Evolutionary conservation across 352 stramenopile genomes (phyloP).

Genomic region (Pythium dissimile): DNA sequence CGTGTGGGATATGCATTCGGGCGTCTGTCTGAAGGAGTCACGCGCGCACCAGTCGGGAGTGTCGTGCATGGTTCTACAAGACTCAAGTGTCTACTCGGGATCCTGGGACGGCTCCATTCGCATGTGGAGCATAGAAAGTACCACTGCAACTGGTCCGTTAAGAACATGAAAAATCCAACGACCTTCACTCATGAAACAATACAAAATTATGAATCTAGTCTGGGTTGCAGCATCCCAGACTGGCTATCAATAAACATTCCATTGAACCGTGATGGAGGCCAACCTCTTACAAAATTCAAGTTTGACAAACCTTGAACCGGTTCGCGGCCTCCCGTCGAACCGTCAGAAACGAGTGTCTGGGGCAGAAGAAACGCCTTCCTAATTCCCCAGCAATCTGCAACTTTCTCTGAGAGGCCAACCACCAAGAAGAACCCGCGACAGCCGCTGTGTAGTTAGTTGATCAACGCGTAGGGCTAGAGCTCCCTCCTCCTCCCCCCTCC

Average conservation of each 20-base stretch:
- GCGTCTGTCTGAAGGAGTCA: constrained; percentile 53
- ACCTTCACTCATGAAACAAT: not conserved
- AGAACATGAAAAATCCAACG: not conserved
- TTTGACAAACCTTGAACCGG: too few relatives aligned
- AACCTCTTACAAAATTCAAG: too few relatives aligned
- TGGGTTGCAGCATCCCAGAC: not conserved
- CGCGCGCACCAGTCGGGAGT: constrained; percentile 61
- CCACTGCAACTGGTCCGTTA: not conserved
- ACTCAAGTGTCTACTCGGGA: constrained; percentile 64
- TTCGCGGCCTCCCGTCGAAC: too few relatives aligned
- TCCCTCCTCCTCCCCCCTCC: too few relatives aligned
- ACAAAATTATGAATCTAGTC: not conserved
- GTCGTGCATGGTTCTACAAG: constrained; percentile 53
- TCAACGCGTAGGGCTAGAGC: too few relatives aligned
- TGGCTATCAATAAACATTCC: not conserved
- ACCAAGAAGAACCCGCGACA: too few relatives aligned
- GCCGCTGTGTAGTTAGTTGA: too few relatives aligned
- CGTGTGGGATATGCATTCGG: constrained; percentile 81
- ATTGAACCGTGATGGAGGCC: too few relatives aligned
- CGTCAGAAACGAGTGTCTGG: too few relatives aligned
- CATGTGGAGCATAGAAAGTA: constrained; percentile 57
- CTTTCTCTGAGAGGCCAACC: too few relatives aligned
- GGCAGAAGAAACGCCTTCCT: too few relatives aligned
- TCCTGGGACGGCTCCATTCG: constrained; percentile 75
- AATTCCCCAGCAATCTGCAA: too few relatives aligned